phyloP scores from a whole-genome alignment of 2,329 filamentous ascomycete genomes.

The Furcasterigmium sp. region DNA sequence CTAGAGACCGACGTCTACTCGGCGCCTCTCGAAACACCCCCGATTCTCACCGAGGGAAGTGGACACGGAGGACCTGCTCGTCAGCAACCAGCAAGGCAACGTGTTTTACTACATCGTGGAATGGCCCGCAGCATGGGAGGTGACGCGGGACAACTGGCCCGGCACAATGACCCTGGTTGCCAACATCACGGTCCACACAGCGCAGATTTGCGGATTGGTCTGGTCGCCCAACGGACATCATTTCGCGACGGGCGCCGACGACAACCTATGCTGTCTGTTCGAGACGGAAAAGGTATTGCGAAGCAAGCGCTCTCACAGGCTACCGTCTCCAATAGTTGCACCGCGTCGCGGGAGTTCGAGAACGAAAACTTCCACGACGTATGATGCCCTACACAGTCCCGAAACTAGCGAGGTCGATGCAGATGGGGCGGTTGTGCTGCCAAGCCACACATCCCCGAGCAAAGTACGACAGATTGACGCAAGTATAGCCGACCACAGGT shows the following conservation, averaged over 20 bases:
- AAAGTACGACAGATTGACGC: constrained; percentile 42
- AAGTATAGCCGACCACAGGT: constrained; percentile 63
- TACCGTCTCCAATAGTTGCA: not conserved
- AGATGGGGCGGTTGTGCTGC: constrained; percentile 18
- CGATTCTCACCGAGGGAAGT: constrained; percentile 44
- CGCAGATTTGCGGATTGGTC: constrained; percentile 89
- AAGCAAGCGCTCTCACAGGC: constrained; percentile 6
- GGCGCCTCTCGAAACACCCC: constrained; percentile 46
- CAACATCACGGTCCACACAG: constrained; percentile 71
- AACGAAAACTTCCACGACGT: not conserved
- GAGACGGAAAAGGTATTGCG: constrained; percentile 55
- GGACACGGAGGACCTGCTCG: constrained; percentile 74
- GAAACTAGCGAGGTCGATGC: not conserved
- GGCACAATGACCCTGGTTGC: constrained; percentile 74
- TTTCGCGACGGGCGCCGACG: constrained; percentile 88
- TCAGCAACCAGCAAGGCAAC: constrained; percentile 78
- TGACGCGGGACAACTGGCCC: constrained; percentile 62
- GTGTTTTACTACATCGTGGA: constrained; percentile 88
- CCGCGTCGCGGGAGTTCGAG: not conserved
- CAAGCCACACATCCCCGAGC: constrained; percentile 21
- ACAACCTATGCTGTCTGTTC: constrained; percentile 84
- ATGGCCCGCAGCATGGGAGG: constrained; percentile 66
- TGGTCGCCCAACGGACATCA: constrained; percentile 74
- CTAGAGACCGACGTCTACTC: constrained; percentile 64
- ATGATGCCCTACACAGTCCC: not conserved